Percentiles rank a stretch among this genome's conserved stretches.
Evolutionary conservation across 225 moss, liverwort and hornwort species (phyloP).

Genomic region (Climacium dendroides): DNA sequence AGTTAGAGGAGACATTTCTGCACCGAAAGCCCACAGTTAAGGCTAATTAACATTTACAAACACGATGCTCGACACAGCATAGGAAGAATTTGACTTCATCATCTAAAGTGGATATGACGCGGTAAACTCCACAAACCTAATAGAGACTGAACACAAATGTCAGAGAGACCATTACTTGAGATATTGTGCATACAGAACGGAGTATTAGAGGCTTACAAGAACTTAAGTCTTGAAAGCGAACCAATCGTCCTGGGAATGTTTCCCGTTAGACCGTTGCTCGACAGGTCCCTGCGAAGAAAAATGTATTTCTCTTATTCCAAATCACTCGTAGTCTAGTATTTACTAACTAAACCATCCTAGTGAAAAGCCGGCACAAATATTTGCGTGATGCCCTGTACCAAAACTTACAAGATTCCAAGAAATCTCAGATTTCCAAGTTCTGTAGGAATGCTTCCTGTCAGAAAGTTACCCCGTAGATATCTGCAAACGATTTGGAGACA

Average conservation of each 20-base stretch:
- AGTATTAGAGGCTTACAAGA: conserved; percentile 15
- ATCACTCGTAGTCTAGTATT: not conserved
- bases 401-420: conserved; percentile 35
- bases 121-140: not conserved
- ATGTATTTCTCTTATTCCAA: not conserved
- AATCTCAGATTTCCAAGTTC: conserved; percentile 42
- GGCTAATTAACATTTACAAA: not conserved
- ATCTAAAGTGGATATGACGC: not conserved
- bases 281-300: conserved; percentile 23
- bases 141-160: not conserved
- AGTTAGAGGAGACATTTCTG: conserved; percentile 75
- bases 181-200: not conserved
- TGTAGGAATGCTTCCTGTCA: conserved; percentile 49
- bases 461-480: conserved; percentile 52
- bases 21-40: not conserved
- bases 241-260: conserved; percentile 26
- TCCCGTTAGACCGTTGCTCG: conserved; percentile 37
- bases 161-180: not conserved
- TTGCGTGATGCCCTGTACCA: not conserved
- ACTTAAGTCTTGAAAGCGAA: conserved; percentile 17
- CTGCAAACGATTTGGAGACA: conserved; percentile 22
- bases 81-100: not conserved
- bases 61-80: not conserved
- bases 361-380: not conserved
- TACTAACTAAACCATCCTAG: not conserved